Evolutionary conservation across 169 alveolate species (phyloP).

Genomic region (Perkinsus marinus): DNA sequence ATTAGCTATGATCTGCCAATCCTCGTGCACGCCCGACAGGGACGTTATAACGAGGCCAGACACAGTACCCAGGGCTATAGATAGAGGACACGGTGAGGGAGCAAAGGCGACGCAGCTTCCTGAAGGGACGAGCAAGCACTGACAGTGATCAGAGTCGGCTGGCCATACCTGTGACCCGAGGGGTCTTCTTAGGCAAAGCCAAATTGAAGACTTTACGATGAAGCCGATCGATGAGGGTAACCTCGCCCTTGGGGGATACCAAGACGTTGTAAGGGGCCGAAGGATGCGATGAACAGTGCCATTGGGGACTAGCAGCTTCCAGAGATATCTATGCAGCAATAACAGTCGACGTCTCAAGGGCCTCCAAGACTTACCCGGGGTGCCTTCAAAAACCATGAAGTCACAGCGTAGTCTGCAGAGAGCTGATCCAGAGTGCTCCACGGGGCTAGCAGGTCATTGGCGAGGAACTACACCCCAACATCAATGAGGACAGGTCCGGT

Average conservation of each 20-base stretch:
- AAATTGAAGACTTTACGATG: background rate
- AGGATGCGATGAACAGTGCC: background rate
- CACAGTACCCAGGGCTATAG: background rate
- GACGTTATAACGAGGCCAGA: background rate
- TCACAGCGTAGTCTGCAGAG: background rate
- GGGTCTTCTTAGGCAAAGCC: background rate
- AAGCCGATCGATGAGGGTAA: background rate
- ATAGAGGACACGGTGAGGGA: background rate
- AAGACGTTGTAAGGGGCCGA: background rate
- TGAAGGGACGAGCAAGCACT: too few species aligned
- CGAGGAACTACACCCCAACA: background rate
- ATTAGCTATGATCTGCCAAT: background rate
- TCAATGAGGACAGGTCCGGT: background rate
- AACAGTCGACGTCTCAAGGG: background rate
- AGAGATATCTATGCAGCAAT: background rate
- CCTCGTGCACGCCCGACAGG: background rate
- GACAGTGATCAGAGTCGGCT: too few species aligned
- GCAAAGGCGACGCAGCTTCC: background rate
- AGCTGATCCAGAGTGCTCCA: background rate
- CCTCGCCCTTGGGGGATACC: background rate
- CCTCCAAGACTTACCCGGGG: background rate
- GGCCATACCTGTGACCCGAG: background rate
- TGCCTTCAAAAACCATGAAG: background rate
- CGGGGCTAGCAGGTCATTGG: background rate
- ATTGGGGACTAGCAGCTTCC: background rate